Evolutionary conservation across 495 filamentous ascomycete species (phyloP).

Genomic region (Mycothermus thermophilus): DNA sequence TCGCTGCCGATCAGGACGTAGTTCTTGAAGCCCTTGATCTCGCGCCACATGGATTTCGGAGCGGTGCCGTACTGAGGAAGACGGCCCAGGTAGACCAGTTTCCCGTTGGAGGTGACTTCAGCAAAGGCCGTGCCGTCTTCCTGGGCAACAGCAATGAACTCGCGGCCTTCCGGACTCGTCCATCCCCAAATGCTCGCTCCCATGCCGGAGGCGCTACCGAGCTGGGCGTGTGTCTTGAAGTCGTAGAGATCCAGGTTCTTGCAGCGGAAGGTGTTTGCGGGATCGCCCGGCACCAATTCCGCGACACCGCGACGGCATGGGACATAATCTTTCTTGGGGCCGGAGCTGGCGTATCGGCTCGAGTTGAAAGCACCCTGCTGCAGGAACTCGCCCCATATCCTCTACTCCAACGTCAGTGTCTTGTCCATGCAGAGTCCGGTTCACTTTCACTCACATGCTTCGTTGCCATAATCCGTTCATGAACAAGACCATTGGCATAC

Average conservation of each 20-base stretch:
- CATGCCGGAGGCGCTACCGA: constrained; percentile 30
- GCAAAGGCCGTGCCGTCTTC: constrained; percentile 44
- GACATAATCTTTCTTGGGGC: neutral
- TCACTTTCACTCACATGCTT: neutral
- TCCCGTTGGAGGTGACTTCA: constrained; percentile 37
- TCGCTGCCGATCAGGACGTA: constrained; percentile 38
- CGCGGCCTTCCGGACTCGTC: constrained; percentile 43
- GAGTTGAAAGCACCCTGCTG: neutral
- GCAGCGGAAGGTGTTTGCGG: constrained; percentile 1
- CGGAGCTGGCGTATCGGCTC: neutral
- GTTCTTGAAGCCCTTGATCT: constrained; percentile 32
- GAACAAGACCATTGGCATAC: neutral
- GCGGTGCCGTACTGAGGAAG: constrained; percentile 34
- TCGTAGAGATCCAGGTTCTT: constrained; percentile 33
- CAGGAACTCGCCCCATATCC: neutral
- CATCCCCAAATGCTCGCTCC: constrained; percentile 40
- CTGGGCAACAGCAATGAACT: constrained; percentile 44
- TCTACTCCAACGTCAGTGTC: neutral
- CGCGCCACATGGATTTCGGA: constrained; percentile 32
- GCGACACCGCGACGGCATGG: neutral
- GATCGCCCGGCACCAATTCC: neutral
- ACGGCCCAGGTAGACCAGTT: constrained; percentile 41
- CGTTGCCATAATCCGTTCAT: constrained; percentile 1
- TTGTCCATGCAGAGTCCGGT: neutral
- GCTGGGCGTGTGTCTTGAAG: constrained; percentile 36